A percentile compares a stretch with the other conserved stretches of the same genome.
phyloP scores from a whole-genome alignment of 2,329 filamentous ascomycete genomes.

The Fusarium palustre region DNA sequence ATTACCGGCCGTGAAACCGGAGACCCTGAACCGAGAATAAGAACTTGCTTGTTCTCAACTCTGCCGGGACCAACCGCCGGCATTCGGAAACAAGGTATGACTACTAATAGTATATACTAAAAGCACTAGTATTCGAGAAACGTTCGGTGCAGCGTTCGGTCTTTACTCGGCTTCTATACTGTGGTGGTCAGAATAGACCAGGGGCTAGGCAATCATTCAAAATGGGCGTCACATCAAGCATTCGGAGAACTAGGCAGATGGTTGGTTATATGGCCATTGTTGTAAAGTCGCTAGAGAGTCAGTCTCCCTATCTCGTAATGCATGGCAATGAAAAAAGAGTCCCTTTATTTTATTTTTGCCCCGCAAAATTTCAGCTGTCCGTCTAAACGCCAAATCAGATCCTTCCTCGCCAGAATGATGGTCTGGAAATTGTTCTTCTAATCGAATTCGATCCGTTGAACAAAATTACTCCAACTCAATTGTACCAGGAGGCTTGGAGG shows the following conservation, averaged over 20 bases:
- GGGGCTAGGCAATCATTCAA: background rate
- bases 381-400: constrained; percentile 12
- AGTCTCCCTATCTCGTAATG: constrained; percentile 1
- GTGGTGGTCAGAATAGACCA: background rate
- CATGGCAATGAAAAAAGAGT: background rate
- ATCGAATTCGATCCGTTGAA: background rate
- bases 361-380: constrained; percentile 1
- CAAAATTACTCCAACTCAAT: constrained; percentile 7
- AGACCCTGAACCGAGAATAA: background rate
- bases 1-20: background rate
- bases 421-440: background rate
- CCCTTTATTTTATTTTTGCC: constrained; percentile 4
- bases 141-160: constrained; percentile 2
- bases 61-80: constrained; percentile 8
- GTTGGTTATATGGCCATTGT: background rate
- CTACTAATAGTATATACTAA: background rate
- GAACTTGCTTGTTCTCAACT: constrained; percentile 4
- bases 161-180: background rate
- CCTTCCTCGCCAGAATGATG: background rate
- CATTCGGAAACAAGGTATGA: constrained; percentile 15
- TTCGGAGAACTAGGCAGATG: background rate
- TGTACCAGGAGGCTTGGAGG: constrained; percentile 12
- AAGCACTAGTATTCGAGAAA: background rate
- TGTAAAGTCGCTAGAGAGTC: background rate
- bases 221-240: background rate